phyloP scores from a whole-genome alignment of 345 rosid species.

The Limnanthes douglasii region DNA sequence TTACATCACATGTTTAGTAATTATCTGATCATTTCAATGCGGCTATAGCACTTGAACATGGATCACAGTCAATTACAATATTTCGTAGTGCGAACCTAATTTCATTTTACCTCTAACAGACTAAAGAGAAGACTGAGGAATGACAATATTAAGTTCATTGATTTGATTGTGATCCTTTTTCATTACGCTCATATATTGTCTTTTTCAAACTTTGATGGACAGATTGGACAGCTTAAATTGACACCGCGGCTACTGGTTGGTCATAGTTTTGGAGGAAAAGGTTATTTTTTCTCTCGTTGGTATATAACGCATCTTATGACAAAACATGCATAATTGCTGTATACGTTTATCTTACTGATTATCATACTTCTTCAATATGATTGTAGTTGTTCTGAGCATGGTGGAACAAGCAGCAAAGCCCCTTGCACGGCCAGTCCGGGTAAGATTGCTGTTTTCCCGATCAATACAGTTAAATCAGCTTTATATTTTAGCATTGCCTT shows the following conservation, averaged over 20 bases:
- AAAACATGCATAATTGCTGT: not conserved
- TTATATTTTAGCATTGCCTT: slow-evolving; percentile 6
- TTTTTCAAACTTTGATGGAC: slow-evolving; percentile 4
- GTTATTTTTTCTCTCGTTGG: slow-evolving; percentile 15
- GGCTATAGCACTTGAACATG: too few species aligned
- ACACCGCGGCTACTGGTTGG: slow-evolving; percentile 88
- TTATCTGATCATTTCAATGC: too few species aligned
- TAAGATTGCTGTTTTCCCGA: slow-evolving; percentile 13
- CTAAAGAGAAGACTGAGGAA: too few species aligned
- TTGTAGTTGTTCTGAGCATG: slow-evolving; percentile 86
- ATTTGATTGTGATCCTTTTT: not conserved
- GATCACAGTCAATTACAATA: too few species aligned
- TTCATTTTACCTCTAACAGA: too few species aligned
- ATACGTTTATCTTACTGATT: slow-evolving; percentile 10
- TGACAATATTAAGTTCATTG: too few species aligned
- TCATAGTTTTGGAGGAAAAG: slow-evolving; percentile 99
- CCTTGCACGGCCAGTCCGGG: slow-evolving; percentile 87
- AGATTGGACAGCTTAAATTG: slow-evolving; percentile 69
- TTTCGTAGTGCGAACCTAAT: too few species aligned
- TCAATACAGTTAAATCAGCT: slow-evolving; percentile 3
- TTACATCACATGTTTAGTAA: too few species aligned
- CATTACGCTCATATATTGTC: not conserved
- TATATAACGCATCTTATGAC: not conserved
- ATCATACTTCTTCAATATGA: slow-evolving; percentile 12
- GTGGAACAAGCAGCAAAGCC: slow-evolving; percentile 97